A percentile compares a stretch with the other conserved stretches of the same genome.
These are phyloP conservation scores for Botrytis sinoallii DNA, from an alignment of 2,329 filamentous ascomycete genomes.

Conservation along the genomic window DNA sequence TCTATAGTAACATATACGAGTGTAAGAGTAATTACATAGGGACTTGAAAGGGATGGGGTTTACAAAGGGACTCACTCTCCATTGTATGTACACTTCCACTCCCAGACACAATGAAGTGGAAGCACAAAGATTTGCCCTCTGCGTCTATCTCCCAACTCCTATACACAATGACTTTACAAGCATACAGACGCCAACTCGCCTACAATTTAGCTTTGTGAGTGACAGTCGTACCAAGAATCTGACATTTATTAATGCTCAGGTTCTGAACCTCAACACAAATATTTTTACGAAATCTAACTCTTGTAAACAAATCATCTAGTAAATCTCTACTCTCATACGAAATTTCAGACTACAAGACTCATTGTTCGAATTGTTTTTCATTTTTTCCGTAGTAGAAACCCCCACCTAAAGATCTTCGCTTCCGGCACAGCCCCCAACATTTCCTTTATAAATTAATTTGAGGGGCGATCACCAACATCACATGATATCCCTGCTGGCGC, in stretches of 20 bases:
- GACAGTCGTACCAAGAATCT: neutral
- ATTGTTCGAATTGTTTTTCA: neutral
- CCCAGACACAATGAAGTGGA: neutral
- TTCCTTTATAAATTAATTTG: neutral
- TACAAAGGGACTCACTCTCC: too few relatives aligned
- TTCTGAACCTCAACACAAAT: neutral
- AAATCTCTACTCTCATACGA: accelerated
- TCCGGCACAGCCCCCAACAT: neutral
- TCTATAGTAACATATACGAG: accelerated
- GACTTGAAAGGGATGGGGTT: neutral
- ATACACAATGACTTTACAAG: neutral
- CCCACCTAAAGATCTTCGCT: neutral
- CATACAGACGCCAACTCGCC: neutral
- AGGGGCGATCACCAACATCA: accelerated
- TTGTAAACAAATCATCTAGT: neutral
- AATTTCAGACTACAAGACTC: neutral
- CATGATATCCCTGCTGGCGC: slow-evolving; percentile 16
- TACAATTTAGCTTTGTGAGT: neutral
- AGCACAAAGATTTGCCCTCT: neutral
- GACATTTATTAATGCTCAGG: neutral
- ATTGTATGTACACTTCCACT: neutral
- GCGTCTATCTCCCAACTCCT: neutral
- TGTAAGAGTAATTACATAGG: neutral
- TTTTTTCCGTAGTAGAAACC: neutral
- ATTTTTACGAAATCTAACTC: neutral